Evolutionary conservation across 2,329 filamentous ascomycete species (phyloP).

Genomic region (Coniochaeta pulveracea): DNA sequence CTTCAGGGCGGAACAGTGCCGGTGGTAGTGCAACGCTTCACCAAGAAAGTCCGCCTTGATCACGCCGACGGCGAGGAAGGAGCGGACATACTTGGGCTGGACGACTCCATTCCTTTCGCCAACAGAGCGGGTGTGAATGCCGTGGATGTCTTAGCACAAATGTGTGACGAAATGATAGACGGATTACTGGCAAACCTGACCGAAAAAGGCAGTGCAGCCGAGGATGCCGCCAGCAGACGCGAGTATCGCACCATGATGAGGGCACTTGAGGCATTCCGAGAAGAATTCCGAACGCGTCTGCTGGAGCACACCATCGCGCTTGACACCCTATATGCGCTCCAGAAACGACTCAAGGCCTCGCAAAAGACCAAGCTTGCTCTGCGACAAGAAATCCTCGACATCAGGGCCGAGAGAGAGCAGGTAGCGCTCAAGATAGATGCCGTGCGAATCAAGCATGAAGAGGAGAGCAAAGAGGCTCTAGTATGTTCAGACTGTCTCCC

Average conservation of each 20-base stretch:
- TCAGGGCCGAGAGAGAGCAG: slow-evolving; percentile 49
- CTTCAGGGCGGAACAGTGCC: slow-evolving; percentile 27
- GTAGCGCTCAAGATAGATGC: slow-evolving; percentile 52
- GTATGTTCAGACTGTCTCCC: slow-evolving; percentile 21
- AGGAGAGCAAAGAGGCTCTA: slow-evolving; percentile 36
- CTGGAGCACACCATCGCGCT: slow-evolving; percentile 50
- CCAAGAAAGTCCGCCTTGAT: slow-evolving; percentile 27
- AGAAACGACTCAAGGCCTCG: slow-evolving; percentile 43
- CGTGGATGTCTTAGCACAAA: slow-evolving; percentile 49
- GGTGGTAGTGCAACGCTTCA: slow-evolving; percentile 51
- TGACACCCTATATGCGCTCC: slow-evolving; percentile 45
- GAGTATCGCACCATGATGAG: slow-evolving; percentile 43
- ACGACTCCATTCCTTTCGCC: slow-evolving; percentile 35
- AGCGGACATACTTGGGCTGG: slow-evolving; percentile 33
- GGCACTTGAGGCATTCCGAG: slow-evolving; percentile 46
- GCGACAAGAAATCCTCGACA: slow-evolving; percentile 47
- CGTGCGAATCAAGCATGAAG: slow-evolving; percentile 47
- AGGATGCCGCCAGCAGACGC: slow-evolving; percentile 34
- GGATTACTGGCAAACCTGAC: slow-evolving; percentile 35
- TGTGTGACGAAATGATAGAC: slow-evolving; percentile 50
- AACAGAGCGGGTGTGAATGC: slow-evolving; percentile 46
- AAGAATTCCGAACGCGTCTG: slow-evolving; percentile 42
- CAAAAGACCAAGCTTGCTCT: slow-evolving; percentile 45
- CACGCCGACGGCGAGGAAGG: slow-evolving; percentile 25
- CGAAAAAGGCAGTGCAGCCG: slow-evolving; percentile 28